Base-by-base conservation (phyloP, 768 basidiomycete species). In the Rhizopogon vinicolor region DNA sequence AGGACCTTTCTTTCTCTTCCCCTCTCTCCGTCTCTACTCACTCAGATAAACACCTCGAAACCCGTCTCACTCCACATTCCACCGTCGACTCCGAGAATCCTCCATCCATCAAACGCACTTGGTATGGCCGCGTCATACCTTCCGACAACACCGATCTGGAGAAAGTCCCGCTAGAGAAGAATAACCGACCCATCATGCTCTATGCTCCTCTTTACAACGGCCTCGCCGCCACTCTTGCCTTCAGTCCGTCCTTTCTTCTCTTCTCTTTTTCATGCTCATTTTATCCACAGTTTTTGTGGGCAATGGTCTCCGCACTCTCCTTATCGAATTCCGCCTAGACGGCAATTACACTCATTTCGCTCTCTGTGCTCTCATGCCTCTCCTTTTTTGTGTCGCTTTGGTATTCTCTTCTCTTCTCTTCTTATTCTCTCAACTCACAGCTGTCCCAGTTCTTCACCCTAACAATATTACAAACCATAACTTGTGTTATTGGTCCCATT, bases 61-160 rank as follows among this genome's bases (percentile, higher is more conserved):
- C 22, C 58, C 37, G 45, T 51, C 42, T 41, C 42, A 58, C 46
- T 0, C 46, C 39, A 7, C 33, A 19, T 22, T 55, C 42, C 12
- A 35, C 39, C 5, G 33, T 41, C 16, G 28, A 44, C 12, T 28
- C 37, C 13, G 33, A 37, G 44, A 29, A 64, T 43, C 42, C 62
- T 60, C 58, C 59, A 43, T 63, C 61, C 43, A 70, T 69, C 48
- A 80, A 72, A 46, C 68, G 81, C 57, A 85, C 76, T 28, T 88
- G 86, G 85, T 86, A 79, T 60, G 84, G 86, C 10, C 74, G 74
- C 58, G 82, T 79, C 68, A 70, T 79, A 48, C 70, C 68, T 35
- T 67, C 69, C 25, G 8, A 33, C 25, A 68, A 74, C 10, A 61
- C 63, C 7, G 66, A 68, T 33, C 58, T 56, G 16, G 68, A 69